Conservation (phyloP, 441 rosid genomes). For the Adansonia gregorii region DNA sequence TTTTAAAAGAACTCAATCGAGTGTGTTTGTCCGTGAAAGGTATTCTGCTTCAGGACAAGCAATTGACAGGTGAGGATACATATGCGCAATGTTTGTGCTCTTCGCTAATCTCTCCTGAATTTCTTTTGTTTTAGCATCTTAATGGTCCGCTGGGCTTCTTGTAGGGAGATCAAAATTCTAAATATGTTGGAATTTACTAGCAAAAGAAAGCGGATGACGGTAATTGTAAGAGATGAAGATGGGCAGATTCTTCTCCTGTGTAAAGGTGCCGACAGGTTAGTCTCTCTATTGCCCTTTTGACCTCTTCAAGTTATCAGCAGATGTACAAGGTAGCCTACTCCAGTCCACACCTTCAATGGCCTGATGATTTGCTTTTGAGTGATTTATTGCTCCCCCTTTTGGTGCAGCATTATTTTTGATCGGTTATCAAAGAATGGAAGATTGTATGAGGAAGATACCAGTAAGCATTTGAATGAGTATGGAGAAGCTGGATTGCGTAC, state of each 20-base stretch:
- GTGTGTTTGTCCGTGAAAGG: slow-evolving; percentile 71
- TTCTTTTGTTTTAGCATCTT: slow-evolving; percentile 26
- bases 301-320: slow-evolving; percentile 4
- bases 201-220: slow-evolving; percentile 96
- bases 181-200: slow-evolving; percentile 93
- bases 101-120: slow-evolving; percentile 27
- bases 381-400: slow-evolving; percentile 33
- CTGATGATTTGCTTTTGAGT: slow-evolving; percentile 24
- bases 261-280: slow-evolving; percentile 99
- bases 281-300: slow-evolving; percentile 14
- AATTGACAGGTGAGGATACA: slow-evolving; percentile 64
- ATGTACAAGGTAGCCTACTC: neutral
- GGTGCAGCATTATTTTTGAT: slow-evolving; percentile 85
- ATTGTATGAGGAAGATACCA: slow-evolving; percentile 66
- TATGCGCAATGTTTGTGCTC: slow-evolving; percentile 13
- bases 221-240: slow-evolving; percentile 73
- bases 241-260: slow-evolving; percentile 83
- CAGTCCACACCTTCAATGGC: neutral
- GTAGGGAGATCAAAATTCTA: slow-evolving; percentile 93
- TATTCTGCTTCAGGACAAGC: slow-evolving; percentile 52
- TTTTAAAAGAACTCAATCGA: slow-evolving; percentile 83
- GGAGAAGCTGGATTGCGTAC: slow-evolving; percentile 98
- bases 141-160: slow-evolving; percentile 30
- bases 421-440: slow-evolving; percentile 86
- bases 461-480: slow-evolving; percentile 83